Conservation (phyloP, 768 basidiomycete genomes). For the Russula olivacea region DNA sequence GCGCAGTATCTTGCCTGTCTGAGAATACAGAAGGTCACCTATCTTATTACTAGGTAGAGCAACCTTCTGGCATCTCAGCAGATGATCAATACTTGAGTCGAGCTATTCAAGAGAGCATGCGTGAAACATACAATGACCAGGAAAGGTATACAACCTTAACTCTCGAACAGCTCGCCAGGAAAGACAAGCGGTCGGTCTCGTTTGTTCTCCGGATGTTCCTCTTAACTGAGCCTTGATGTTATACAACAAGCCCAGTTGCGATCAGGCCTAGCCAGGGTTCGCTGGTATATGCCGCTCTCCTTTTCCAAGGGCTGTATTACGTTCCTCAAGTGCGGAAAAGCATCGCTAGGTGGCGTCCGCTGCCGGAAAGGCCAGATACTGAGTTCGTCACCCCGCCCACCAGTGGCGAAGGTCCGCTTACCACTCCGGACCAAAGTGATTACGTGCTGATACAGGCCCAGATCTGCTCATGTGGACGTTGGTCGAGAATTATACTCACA, state of each 20-base stretch:
- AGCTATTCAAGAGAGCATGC: slow-evolving; percentile 66
- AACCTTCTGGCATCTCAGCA: slow-evolving; percentile 35
- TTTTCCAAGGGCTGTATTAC: slow-evolving; percentile 59
- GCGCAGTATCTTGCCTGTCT: slow-evolving; percentile 24
- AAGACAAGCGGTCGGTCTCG: slow-evolving; percentile 49
- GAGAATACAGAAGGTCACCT: not conserved
- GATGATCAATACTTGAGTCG: slow-evolving; percentile 62
- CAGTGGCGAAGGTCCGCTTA: slow-evolving; percentile 34
- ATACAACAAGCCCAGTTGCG: slow-evolving; percentile 54
- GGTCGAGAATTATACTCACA: slow-evolving; percentile 60
- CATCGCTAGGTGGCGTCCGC: slow-evolving; percentile 34
- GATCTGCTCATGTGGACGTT: slow-evolving; percentile 50
- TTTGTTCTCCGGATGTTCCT: not conserved
- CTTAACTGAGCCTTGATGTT: not conserved
- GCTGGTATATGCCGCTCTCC: slow-evolving; percentile 54
- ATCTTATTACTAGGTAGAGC: slow-evolving; percentile 21
- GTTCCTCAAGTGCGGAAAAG: slow-evolving; percentile 62
- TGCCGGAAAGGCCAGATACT: slow-evolving; percentile 14
- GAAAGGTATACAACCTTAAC: slow-evolving; percentile 49
- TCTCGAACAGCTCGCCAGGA: slow-evolving; percentile 46
- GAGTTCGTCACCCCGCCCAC: slow-evolving; percentile 29
- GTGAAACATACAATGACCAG: slow-evolving; percentile 38
- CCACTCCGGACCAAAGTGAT: slow-evolving; percentile 17
- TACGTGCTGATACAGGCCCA: slow-evolving; percentile 25
- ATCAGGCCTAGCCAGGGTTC: slow-evolving; percentile 50